phyloP scores from a whole-genome alignment of 768 basidiomycete species.

The Mycena amicta region DNA sequence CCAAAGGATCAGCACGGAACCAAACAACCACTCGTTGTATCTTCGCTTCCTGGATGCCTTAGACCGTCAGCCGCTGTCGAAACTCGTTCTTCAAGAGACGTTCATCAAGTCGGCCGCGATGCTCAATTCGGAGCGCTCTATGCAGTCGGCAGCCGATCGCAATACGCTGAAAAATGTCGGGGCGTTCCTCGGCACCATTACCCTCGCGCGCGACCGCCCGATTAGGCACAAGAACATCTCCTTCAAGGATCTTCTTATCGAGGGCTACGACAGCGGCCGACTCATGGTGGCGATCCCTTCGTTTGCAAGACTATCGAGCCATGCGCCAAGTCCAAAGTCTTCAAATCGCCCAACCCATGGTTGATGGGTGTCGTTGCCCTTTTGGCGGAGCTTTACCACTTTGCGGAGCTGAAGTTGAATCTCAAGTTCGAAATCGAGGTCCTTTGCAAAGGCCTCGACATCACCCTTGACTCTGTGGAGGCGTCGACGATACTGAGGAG shows the following conservation, averaged over 20 bases:
- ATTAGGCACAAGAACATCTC: conserved; percentile 92
- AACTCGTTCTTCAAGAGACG: conserved; percentile 91
- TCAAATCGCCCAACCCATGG: conserved; percentile 98
- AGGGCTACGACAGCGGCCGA: conserved; percentile 91
- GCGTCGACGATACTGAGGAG: conserved; percentile 82
- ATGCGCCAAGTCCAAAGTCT: conserved; percentile 86
- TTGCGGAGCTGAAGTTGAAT: conserved; percentile 93
- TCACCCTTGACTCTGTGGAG: conserved; percentile 84
- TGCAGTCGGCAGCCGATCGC: conserved; percentile 84
- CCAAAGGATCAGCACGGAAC: conserved; percentile 92
- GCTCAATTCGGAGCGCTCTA: conserved; percentile 89
- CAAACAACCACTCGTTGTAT: conserved; percentile 96
- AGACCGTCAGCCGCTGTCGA: conserved; percentile 63
- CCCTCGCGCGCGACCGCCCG: conserved; percentile 88
- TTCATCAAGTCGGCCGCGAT: conserved; percentile 82
- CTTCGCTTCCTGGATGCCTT: conserved; percentile 90
- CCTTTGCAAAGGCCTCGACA: conserved; percentile 86
- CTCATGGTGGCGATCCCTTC: conserved; percentile 93
- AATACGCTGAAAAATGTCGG: conserved; percentile 91
- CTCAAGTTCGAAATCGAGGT: conserved; percentile 99
- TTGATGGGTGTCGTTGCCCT: conserved; percentile 93
- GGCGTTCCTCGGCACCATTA: conserved; percentile 92
- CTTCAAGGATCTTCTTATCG: conserved; percentile 95
- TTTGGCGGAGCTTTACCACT: conserved; percentile 95
- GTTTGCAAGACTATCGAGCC: conserved; percentile 96